Conservation (phyloP, 208 protist genomes). For the Wallacemonas sp. region DNA sequence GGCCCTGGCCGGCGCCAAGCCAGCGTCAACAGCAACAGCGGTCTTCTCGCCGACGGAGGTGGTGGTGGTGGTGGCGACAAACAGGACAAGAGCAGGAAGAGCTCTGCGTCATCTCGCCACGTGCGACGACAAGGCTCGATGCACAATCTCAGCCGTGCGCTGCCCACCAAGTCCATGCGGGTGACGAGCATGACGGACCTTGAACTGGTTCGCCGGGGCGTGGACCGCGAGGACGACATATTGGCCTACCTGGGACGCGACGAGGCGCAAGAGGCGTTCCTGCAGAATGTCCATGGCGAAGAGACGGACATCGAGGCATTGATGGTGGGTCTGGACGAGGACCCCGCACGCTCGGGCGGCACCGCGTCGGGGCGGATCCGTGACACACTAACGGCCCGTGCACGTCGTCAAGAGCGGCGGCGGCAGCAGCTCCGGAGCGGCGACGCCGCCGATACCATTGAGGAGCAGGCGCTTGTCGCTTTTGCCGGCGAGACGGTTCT, state of each 20-base stretch:
- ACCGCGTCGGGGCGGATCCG: too few species aligned
- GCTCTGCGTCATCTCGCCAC: background rate
- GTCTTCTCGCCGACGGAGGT: too few species aligned
- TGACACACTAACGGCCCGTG: background rate
- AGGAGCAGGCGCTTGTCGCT: background rate
- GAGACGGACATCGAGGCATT: slow-evolving; percentile 3
- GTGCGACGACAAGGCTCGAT: background rate
- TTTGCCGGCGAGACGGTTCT: slow-evolving; percentile 4
- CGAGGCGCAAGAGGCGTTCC: background rate
- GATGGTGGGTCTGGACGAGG: slow-evolving; percentile 3
- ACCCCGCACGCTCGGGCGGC: background rate
- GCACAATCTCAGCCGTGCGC: background rate
- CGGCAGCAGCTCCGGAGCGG: background rate
- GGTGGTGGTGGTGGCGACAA: too few species aligned
- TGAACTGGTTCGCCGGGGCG: background rate
- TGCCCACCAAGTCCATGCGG: slow-evolving; percentile 2
- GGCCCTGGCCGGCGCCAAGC: too few species aligned
- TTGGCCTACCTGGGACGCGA: background rate
- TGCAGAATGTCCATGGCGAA: background rate
- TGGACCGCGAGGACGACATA: background rate
- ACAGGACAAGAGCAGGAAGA: background rate
- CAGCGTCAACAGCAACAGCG: too few species aligned
- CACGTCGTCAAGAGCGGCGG: background rate
- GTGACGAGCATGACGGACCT: slow-evolving; percentile 7
- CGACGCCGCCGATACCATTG: background rate